phyloP scores from a whole-genome alignment of 192 early-diverging fungal species.

The Powellomyces hirtus region DNA sequence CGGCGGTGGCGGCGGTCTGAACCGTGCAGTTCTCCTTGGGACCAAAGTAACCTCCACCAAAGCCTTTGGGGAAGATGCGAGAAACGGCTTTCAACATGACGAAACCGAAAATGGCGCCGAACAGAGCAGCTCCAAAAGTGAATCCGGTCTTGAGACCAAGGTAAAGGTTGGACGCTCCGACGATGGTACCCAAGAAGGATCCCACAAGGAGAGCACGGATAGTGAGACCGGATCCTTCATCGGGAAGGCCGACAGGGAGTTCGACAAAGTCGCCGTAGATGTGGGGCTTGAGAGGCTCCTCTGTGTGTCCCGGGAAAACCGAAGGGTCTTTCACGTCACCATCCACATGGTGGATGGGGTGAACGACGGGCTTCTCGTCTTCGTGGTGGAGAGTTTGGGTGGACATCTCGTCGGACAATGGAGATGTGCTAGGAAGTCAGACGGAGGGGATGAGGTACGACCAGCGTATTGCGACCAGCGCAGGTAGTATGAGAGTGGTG shows the following conservation, averaged over 20 bases:
- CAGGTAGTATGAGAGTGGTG: too few relatives aligned
- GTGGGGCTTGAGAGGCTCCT: neutral
- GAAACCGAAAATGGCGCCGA: slow-evolving; percentile 52
- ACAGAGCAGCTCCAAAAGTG: slow-evolving; percentile 33
- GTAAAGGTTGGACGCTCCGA: slow-evolving; percentile 87
- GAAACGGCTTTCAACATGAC: slow-evolving; percentile 72
- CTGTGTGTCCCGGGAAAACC: too few relatives aligned
- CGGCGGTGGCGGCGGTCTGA: slow-evolving; percentile 82
- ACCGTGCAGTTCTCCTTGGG: slow-evolving; percentile 85
- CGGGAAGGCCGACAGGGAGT: slow-evolving; percentile 6
- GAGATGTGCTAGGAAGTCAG: too few relatives aligned
- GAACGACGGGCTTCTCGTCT: too few relatives aligned
- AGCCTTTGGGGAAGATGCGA: slow-evolving; percentile 16
- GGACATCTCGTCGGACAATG: too few relatives aligned
- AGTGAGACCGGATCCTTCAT: slow-evolving; percentile 16
- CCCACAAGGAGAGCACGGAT: slow-evolving; percentile 62
- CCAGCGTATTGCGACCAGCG: too few relatives aligned
- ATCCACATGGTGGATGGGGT: too few relatives aligned
- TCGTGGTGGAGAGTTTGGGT: too few relatives aligned
- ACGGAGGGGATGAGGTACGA: too few relatives aligned
- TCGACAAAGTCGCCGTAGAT: slow-evolving; percentile 9
- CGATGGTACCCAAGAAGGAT: slow-evolving; percentile 58
- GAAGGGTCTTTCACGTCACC: too few relatives aligned
- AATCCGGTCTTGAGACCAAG: slow-evolving; percentile 62
- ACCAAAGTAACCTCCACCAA: slow-evolving; percentile 60